phyloP scores from a whole-genome alignment of 805 yeast species.

The Wickerhamiella sergipiensis region DNA sequence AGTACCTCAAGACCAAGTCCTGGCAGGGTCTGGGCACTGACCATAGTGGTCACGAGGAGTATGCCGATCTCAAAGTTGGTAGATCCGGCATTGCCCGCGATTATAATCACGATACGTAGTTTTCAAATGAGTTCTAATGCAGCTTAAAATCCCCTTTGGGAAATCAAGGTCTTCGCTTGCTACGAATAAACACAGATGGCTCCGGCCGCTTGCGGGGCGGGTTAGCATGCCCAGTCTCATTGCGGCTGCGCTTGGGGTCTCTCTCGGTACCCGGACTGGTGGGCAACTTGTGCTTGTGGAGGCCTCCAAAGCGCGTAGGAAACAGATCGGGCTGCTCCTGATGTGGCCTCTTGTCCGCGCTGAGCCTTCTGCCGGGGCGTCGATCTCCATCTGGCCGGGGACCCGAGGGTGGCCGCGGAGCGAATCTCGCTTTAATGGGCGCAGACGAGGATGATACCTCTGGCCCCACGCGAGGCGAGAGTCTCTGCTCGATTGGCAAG shows the following conservation, averaged over 20 bases:
- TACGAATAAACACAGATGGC: not conserved
- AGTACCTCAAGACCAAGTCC: conserved; percentile 47
- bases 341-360: no score
- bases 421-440: no score
- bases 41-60: conserved; percentile 40
- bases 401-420: no score
- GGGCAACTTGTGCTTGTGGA: no score
- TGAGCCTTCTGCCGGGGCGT: no score
- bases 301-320: no score
- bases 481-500: no score
- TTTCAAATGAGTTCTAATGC: not conserved
- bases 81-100: conserved; percentile 83
- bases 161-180: not conserved
- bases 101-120: conserved; percentile 27
- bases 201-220: not conserved
- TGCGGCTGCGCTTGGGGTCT: not conserved
- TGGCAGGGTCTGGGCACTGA: conserved; percentile 95
- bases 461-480: no score
- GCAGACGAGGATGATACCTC: no score
- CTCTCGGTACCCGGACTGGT: not conserved
- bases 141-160: no score
- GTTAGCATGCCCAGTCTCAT: not conserved
- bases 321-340: no score
- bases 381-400: no score
- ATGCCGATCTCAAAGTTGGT: conserved; percentile 75